These are phyloP conservation scores for Epicoccum sorghinum DNA, from an alignment of 2,329 filamentous ascomycete species.

Conservation along the genomic window DNA sequence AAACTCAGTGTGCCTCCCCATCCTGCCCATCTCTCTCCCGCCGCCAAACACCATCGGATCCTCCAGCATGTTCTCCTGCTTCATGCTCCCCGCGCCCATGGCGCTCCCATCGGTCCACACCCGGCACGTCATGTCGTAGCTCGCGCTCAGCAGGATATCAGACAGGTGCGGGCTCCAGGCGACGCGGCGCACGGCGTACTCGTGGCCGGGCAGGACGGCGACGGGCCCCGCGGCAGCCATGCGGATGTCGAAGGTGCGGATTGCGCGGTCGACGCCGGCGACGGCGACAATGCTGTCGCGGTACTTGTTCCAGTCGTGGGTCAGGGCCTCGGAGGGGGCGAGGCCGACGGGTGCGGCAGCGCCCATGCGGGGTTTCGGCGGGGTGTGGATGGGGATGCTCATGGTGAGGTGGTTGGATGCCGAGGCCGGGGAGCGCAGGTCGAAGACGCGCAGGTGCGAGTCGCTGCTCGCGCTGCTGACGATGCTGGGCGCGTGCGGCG, in stretches of 20 bases:
- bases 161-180: constrained; percentile 94
- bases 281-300: constrained; percentile 82
- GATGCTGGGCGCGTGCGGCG: constrained; percentile 82
- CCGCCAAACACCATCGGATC: constrained; percentile 53
- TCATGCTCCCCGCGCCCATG: constrained; percentile 47
- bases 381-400: constrained; percentile 81
- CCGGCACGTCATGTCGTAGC: constrained; percentile 97
- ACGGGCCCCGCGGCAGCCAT: constrained; percentile 75
- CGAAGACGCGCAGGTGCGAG: constrained; percentile 87
- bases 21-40: constrained; percentile 78
- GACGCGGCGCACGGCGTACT: constrained; percentile 85
- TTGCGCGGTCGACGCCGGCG: constrained; percentile 83
- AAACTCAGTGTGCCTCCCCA: constrained; percentile 95
- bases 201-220: constrained; percentile 79
- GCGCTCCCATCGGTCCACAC: constrained; percentile 85
- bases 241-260: constrained; percentile 90
- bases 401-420: constrained; percentile 86
- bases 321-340: constrained; percentile 82
- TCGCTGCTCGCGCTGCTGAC: constrained; percentile 89
- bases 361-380: constrained; percentile 59
- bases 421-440: constrained; percentile 83
- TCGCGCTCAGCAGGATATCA: constrained; percentile 84
- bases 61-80: constrained; percentile 43
- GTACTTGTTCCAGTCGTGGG: constrained; percentile 99
- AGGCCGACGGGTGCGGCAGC: constrained; percentile 49